Base-by-base conservation (phyloP, 164 flowering plant genomes). In the Cinnamomum micranthum region DNA sequence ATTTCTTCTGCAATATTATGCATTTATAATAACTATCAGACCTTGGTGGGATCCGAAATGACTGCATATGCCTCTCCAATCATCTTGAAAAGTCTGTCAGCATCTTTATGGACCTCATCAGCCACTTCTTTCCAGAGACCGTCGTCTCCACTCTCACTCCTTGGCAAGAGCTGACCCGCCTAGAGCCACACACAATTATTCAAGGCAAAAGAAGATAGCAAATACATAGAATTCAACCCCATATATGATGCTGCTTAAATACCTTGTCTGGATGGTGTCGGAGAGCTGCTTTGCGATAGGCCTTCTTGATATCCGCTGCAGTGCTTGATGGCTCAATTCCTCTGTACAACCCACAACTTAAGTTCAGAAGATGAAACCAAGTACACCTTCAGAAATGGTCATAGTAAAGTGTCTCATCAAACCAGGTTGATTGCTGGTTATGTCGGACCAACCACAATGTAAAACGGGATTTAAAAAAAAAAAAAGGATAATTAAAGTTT, bases 241-340 rank as follows among this genome's bases (percentile, higher is more conserved):
- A 66, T 13, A 74, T 58, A 74, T 1, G 63, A 17, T 69, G 66
- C 23, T 12, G 24, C 13, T 62, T 66, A 73, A 51, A 60, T 63
- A 92, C 98, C 98, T 94, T 94, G 85, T 94, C 97, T 9, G 98
- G 98, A 79, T 94, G 98, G 82, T 94, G 97, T 76, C 81, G 89
- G 24, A 94, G 94, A 58, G 97, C 97, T 62, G 97, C 96, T 82
- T 88, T 94, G 17, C 91, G 82, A 78, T 91, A 94, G 60, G 97
- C 97, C 83, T 91, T 94, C 80, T 76, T 83, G 50, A 80, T 71
- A 24, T 83, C 85, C 25, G 79, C 72, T 25, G 81, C 83, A 3
- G 88, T 47, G 69, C 86, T 89, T 69, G 92, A 80, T 73, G 79
- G 74, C 80, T 92, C 92, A 66, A 90, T 76, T 78, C 97, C 99